Percentiles rank a stretch among this genome's conserved stretches.
Evolutionary conservation across 1,139 yeast genomes (phyloP).

Genomic region (Candida tetrigidarum): DNA sequence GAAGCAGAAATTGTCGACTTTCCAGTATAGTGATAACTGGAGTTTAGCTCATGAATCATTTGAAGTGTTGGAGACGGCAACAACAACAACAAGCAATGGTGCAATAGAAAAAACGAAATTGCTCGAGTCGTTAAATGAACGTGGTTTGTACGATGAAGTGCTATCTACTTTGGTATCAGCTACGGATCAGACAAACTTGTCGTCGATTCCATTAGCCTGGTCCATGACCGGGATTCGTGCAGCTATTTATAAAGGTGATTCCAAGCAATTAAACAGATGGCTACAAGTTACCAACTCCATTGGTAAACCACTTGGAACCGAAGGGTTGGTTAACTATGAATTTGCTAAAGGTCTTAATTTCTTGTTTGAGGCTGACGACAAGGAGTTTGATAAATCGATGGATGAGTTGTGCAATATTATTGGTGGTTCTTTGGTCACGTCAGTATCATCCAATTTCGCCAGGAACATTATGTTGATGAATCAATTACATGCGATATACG

Average conservation of each 20-base stretch:
- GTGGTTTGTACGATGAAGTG: constrained; percentile 48
- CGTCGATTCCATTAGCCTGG: constrained; percentile 53
- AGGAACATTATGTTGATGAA: constrained; percentile 60
- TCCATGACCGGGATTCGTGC: constrained; percentile 74
- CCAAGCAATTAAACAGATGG: constrained; percentile 62
- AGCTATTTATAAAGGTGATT: constrained; percentile 67
- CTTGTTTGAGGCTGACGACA: constrained; percentile 35
- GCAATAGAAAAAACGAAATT: constrained; percentile 39
- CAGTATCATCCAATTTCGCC: constrained; percentile 64
- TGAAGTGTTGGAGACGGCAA: constrained; percentile 55
- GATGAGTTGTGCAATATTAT: constrained; percentile 57
- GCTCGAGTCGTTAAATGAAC: constrained; percentile 43
- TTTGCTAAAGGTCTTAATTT: constrained; percentile 64
- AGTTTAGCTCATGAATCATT: constrained; percentile 86
- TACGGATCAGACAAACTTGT: constrained; percentile 26
- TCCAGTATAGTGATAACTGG: constrained; percentile 90
- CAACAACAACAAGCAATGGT: constrained; percentile 31
- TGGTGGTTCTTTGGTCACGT: constrained; percentile 64
- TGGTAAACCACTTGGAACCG: constrained; percentile 52
- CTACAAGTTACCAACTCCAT: constrained; percentile 35
- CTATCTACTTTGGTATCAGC: constrained; percentile 36
- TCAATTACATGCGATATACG: constrained; percentile 74
- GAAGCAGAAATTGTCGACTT: constrained; percentile 72
- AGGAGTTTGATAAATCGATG: constrained; percentile 40
- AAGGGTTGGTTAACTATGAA: constrained; percentile 61